These are phyloP conservation scores for Citrus reticulata DNA, from an alignment of 345 rosid species.

Conservation along the genomic window DNA sequence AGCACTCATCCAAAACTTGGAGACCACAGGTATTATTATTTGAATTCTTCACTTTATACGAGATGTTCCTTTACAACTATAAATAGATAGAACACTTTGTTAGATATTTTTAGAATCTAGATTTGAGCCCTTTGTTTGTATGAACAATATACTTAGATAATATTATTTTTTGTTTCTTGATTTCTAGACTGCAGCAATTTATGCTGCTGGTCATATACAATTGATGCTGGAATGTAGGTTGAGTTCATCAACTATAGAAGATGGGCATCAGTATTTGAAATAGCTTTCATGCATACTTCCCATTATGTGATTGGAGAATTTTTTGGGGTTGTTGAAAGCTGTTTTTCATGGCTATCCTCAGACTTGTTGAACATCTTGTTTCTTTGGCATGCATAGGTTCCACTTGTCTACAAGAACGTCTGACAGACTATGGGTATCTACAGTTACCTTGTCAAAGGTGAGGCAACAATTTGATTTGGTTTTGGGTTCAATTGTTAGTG, in stretches of 20 bases:
- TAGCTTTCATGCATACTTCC: not conserved
- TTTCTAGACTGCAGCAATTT: not conserved
- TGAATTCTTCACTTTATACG: not conserved
- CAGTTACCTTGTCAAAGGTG: slow-evolving; percentile 76
- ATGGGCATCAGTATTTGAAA: not conserved
- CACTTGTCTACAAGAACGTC: slow-evolving; percentile 75
- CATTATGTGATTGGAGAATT: not conserved
- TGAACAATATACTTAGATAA: not conserved
- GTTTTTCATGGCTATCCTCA: not conserved
- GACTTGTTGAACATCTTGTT: not conserved
- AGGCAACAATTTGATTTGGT: not conserved
- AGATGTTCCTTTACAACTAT: not conserved
- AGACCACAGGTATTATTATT: slow-evolving; percentile 65
- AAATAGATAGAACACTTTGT: not conserved
- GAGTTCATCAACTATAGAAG: not conserved
- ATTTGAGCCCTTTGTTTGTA: not conserved
- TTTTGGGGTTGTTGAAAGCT: not conserved
- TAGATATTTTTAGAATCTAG: not conserved
- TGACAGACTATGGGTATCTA: slow-evolving; percentile 48
- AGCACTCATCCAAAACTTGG: slow-evolving; percentile 64
- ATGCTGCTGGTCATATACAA: not conserved
- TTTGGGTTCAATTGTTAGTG: not conserved
- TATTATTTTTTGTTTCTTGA: not conserved
- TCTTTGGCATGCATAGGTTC: slow-evolving; percentile 41
- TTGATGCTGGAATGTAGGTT: not conserved